Base-by-base conservation (phyloP, 2,329 filamentous ascomycete species). In the Penicillium rolfsii region DNA sequence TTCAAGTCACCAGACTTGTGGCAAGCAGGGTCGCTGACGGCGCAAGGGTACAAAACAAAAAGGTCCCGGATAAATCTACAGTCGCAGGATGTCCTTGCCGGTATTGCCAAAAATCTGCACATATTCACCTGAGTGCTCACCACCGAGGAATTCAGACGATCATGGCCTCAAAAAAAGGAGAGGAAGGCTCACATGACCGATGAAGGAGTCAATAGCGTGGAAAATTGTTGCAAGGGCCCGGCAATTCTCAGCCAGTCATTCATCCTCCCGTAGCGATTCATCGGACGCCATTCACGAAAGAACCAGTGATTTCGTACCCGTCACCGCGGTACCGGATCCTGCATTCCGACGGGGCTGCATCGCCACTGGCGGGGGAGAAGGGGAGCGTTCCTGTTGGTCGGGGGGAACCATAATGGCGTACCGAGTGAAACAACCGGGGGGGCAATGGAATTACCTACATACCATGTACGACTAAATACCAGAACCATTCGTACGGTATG, bases 261-360 rank as follows among this genome's bases (percentile, higher is more conserved):
- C 14, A 28, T 9, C 26, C 12, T 14, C 14, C 38, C 26, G 11
- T n/a, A 45, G 52, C 52, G 38, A 54, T 30, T 45, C 52, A 43
- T 30, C 38, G 26, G 24, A 30, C 52, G 36, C 36, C 38, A 30
- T 54, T 54, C 36, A 26, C 30, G 4, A 19, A 41, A 45, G 19
- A 26, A 33, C n/a, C n/a, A 33, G 26, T 41, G n/a, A 58, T 59
- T 56, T 68, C 58, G 61, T 68, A 74, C 71, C 72, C 73, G 71
- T 74, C 73, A 68, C 68, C 73, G 74, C 73, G 74, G 74, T 71
- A 75, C 68, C 69, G 68, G 73, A 70, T 70, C 66, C 60, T 67
- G 64, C 65, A 62, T 74, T 74, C 74, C 73, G 73, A 64, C 61
- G 64, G 64, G 58, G 58, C 52, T 54, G 52, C 64, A 57, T 74